phyloP scores from a whole-genome alignment of 495 filamentous ascomycete species.

The Penicillium crystallinum region DNA sequence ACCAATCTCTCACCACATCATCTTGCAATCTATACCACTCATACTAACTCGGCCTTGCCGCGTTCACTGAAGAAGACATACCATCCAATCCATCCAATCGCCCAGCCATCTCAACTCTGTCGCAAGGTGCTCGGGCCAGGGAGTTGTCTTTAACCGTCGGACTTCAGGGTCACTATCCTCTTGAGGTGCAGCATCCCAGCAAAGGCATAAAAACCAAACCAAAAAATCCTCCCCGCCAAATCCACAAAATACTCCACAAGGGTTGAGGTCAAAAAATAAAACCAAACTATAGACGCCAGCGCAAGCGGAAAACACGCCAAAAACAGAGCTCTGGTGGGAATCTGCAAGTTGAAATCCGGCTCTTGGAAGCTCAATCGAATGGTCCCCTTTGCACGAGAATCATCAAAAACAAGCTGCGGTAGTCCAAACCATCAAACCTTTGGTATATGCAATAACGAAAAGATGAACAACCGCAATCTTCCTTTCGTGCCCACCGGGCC shows the following conservation, averaged over 20 bases:
- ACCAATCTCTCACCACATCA: not conserved
- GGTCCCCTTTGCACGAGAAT: not conserved
- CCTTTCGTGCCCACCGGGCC: not conserved
- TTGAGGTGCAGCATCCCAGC: not conserved
- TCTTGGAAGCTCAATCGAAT: slow-evolving; percentile 1
- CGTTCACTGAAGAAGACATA: not conserved
- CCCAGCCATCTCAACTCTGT: not conserved
- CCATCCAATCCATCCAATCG: not conserved
- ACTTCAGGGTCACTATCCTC: not conserved
- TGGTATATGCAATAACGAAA: not conserved
- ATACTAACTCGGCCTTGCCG: not conserved
- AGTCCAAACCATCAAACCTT: not conserved
- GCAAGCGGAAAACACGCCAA: not conserved
- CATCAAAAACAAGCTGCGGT: not conserved
- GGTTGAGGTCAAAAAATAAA: not conserved
- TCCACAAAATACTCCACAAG: not conserved
- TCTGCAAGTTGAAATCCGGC: slow-evolving; percentile 3
- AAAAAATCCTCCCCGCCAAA: not conserved
- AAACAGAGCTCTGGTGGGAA: not conserved
- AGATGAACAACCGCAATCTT: not conserved
- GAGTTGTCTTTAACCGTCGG: not conserved
- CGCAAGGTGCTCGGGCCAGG: not conserved
- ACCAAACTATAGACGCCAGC: not conserved
- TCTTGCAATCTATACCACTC: not conserved
- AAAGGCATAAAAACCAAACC: not conserved